A percentile compares a stretch with the other conserved stretches of the same genome.
phyloP scores from a whole-genome alignment of 2,329 filamentous ascomycete species.

The Pseudogymnoascus sp. region DNA sequence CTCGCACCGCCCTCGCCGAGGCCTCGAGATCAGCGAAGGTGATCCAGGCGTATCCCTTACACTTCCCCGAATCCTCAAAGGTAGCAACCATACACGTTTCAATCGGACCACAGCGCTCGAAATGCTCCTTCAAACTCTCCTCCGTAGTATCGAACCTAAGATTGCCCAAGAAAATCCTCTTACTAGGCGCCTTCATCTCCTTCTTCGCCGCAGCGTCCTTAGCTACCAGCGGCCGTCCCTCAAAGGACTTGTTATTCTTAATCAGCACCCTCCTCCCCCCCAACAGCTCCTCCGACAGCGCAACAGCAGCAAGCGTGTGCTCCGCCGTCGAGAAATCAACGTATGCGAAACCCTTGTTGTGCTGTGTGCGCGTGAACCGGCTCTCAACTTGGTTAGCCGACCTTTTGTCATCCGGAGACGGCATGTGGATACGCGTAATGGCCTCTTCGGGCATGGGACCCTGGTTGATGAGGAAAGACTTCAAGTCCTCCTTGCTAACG shows the following conservation, averaged over 20 bases:
- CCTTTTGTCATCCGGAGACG: constrained; percentile 39
- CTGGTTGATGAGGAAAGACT: constrained; percentile 68
- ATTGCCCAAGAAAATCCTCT: constrained; percentile 84
- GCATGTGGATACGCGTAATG: constrained; percentile 65
- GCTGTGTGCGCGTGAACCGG: constrained; percentile 23
- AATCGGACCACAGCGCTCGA: constrained; percentile 75
- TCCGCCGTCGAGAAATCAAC: constrained; percentile 72
- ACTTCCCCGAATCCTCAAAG: constrained; percentile 95
- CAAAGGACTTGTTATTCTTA: constrained; percentile 84
- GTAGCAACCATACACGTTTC: constrained; percentile 82
- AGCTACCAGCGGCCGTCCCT: constrained; percentile 72
- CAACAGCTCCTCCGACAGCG: constrained; percentile 75
- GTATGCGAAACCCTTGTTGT: constrained; percentile 92
- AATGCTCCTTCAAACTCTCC: constrained; percentile 72
- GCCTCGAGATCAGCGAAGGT: constrained; percentile 74
- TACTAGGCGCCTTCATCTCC: constrained; percentile 58
- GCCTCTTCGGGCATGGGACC: constrained; percentile 58
- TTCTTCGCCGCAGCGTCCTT: constrained; percentile 22
- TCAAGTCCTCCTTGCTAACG: constrained; percentile 63
- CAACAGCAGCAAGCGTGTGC: constrained; percentile 64
- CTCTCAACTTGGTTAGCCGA: constrained; percentile 26
- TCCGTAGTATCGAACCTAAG: constrained; percentile 74
- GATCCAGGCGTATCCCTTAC: constrained; percentile 95
- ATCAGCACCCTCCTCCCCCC: constrained; percentile 75
- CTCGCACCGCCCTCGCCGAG: constrained; percentile 68